Percentiles rank a stretch among this genome's conserved stretches.
These are phyloP conservation scores for Warburgia ugandensis DNA, from an alignment of 164 flowering plant genomes.

Conservation along the genomic window DNA sequence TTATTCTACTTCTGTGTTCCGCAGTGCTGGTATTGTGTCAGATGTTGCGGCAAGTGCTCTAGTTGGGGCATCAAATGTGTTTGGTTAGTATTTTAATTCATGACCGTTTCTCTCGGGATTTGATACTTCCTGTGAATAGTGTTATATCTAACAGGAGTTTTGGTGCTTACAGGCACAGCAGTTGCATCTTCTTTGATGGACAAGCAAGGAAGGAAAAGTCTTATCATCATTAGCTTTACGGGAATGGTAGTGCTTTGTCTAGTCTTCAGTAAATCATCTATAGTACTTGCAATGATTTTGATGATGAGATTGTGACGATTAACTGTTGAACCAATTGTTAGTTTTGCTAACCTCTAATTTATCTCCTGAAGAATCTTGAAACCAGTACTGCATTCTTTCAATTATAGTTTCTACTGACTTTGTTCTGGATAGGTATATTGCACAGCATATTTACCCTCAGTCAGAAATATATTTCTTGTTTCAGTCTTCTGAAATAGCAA, in stretches of 20 bases:
- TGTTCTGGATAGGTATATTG: too few species aligned
- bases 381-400: too few species aligned
- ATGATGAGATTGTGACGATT: too few species aligned
- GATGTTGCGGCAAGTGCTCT: constrained; percentile 99
- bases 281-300: too few species aligned
- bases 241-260: constrained; percentile 90
- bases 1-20: constrained; percentile 92
- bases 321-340: too few species aligned
- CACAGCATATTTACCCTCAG: too few species aligned
- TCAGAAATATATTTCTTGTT: too few species aligned
- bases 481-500: constrained; percentile 54
- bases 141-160: neutral
- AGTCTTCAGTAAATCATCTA: too few species aligned
- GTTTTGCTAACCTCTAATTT: too few species aligned
- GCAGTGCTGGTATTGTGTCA: constrained; percentile 89
- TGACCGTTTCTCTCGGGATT: neutral
- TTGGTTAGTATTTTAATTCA: constrained; percentile 47
- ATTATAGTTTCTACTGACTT: too few species aligned
- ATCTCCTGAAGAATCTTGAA: too few species aligned
- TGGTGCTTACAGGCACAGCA: constrained; percentile 55
- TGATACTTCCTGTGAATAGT: neutral
- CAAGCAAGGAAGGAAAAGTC: constrained; percentile 93
- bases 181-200: constrained; percentile 96
- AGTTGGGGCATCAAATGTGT: constrained; percentile 93
- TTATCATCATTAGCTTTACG: constrained; percentile 71